A percentile compares a stretch with the other conserved stretches of the same genome.
Evolutionary conservation across 805 yeast genomes (phyloP).

Genomic region (Nakazawaea ernobii): DNA sequence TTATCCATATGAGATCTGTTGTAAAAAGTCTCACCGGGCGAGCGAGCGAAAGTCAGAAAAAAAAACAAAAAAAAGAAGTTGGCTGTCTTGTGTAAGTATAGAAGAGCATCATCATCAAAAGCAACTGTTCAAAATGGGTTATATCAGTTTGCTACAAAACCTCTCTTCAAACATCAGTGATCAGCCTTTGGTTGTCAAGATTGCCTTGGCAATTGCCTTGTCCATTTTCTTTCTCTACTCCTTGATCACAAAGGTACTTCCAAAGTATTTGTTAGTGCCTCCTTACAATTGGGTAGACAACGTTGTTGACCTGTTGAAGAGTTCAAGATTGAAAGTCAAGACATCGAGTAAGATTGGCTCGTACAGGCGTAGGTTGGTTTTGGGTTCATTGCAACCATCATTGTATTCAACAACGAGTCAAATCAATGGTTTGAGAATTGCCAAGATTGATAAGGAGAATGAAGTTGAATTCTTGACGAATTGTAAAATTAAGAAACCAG

Average conservation of each 20-base stretch:
- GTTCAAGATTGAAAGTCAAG: neutral
- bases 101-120: neutral
- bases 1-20: no score
- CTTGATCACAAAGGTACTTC: constrained; percentile 15
- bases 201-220: constrained; percentile 6
- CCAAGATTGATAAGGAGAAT: constrained; percentile 15
- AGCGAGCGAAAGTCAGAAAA: neutral
- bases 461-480: constrained; percentile 15
- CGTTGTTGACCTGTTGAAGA: constrained; percentile 16
- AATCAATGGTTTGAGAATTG: constrained; percentile 17
- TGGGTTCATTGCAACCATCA: constrained; percentile 25
- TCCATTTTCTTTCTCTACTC: constrained; percentile 14
- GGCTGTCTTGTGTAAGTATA: neutral
- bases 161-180: neutral
- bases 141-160: neutral
- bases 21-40: no score
- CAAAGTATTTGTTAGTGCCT: constrained; percentile 22
- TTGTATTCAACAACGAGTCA: constrained; percentile 23
- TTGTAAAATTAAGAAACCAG: constrained; percentile 25
- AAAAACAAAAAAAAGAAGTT: neutral
- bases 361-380: constrained; percentile 24
- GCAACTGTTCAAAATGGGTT: neutral
- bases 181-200: constrained; percentile 3
- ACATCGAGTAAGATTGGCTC: constrained; percentile 16
- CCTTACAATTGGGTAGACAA: constrained; percentile 22